Evolutionary conservation across 495 filamentous ascomycete species (phyloP).

Genomic region (Hypoxylon fragiforme): DNA sequence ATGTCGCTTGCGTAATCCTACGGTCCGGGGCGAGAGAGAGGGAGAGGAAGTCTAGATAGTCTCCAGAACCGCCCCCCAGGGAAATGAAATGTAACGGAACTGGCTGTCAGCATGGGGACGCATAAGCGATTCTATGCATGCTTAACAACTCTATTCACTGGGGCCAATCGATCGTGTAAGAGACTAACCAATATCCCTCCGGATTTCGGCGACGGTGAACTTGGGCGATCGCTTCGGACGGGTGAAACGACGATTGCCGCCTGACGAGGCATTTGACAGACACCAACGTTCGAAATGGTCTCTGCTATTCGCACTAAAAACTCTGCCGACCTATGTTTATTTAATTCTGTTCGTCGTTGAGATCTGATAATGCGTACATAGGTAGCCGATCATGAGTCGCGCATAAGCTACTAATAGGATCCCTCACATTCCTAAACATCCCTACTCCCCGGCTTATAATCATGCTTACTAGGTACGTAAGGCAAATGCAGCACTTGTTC

Average conservation of each 20-base stretch:
- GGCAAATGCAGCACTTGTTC: too few species aligned
- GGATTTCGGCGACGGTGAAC: constrained; percentile 8
- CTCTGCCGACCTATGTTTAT: not conserved
- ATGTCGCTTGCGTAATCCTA: constrained; percentile 23
- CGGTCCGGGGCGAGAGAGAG: not conserved
- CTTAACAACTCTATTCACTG: constrained; percentile 4
- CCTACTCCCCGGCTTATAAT: too few species aligned
- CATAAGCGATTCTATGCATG: constrained; percentile 2
- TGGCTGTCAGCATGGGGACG: constrained; percentile 16
- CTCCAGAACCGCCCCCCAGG: constrained; percentile 3
- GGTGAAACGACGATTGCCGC: constrained; percentile 26
- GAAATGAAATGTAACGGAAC: constrained; percentile 2
- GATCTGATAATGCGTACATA: not conserved
- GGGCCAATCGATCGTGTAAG: constrained; percentile 9
- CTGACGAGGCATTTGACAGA: constrained; percentile 29
- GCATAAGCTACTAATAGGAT: constrained; percentile 15
- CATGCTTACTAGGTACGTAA: too few species aligned
- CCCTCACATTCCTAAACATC: too few species aligned
- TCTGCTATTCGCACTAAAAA: not conserved
- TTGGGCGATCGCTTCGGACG: constrained; percentile 17
- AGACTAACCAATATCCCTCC: constrained; percentile 10
- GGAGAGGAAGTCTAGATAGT: constrained; percentile 15
- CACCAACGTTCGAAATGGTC: not conserved
- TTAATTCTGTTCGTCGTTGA: not conserved
- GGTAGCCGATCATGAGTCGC: constrained; percentile 4